Evolutionary conservation across 23 red algal genomes (phyloP).

Genomic region (Gracilaria caudata): DNA sequence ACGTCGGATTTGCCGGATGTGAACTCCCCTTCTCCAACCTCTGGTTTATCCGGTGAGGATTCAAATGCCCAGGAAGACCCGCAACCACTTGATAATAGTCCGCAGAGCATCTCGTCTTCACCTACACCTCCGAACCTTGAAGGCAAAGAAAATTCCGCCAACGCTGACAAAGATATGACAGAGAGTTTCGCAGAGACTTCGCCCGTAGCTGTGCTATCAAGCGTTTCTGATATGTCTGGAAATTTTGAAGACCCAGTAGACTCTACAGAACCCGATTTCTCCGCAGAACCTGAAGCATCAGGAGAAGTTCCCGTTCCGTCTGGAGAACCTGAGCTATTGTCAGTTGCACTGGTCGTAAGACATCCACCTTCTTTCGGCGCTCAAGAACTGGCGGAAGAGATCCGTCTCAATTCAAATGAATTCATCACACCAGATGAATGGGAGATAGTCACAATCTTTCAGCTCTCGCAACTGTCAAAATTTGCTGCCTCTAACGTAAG

Average conservation of each 20-base stretch:
- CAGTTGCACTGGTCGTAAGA: conserved; percentile 11
- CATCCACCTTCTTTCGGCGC: conserved; percentile 22
- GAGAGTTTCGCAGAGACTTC: neutral
- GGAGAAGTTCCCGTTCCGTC: neutral
- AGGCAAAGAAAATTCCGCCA: neutral
- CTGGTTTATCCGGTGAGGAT: neutral
- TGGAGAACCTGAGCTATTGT: neutral
- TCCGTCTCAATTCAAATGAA: conserved; percentile 26
- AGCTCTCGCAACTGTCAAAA: conserved; percentile 13
- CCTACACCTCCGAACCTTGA: neutral
- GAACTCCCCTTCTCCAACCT: neutral
- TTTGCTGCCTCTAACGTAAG: neutral
- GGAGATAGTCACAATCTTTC: conserved; percentile 14
- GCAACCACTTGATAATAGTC: neutral
- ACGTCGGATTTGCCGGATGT: neutral
- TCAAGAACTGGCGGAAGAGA: conserved; percentile 20
- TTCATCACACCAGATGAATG: conserved; percentile 24
- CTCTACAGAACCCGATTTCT: neutral
- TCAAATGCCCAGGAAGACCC: neutral
- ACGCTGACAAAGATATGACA: neutral
- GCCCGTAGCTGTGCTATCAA: neutral
- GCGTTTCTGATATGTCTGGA: neutral
- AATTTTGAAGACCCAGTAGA: neutral
- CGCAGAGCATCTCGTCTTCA: neutral
- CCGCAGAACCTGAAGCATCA: conserved; percentile 9